Percentiles rank a stretch among this genome's conserved stretches.
Evolutionary conservation across 1,284 basidiomycete species (phyloP).

Genomic region (Austroboletus niveus): DNA sequence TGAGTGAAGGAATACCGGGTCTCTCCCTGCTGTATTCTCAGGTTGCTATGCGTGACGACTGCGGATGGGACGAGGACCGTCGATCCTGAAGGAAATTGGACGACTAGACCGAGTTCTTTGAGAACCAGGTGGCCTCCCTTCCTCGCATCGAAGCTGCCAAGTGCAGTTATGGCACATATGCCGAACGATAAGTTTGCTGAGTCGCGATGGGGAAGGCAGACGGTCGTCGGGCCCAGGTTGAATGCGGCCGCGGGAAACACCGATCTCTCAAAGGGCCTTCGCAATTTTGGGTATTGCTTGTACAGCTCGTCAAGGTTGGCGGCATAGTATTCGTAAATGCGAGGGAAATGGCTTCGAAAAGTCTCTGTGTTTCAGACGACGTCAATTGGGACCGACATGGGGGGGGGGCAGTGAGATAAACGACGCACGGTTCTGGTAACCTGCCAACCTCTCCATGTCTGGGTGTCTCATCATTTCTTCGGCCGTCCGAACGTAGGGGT

Average conservation of each 20-base stretch:
- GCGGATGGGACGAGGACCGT: conserved; percentile 7
- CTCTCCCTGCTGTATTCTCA: background rate
- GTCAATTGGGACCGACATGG: no score
- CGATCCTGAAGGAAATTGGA: conserved; percentile 16
- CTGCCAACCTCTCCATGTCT: no score
- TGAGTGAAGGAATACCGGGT: conserved; percentile 14
- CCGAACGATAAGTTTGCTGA: conserved; percentile 9
- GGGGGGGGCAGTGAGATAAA: no score
- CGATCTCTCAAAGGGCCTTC: no score
- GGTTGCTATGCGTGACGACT: conserved; percentile 3
- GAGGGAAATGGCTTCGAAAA: no score
- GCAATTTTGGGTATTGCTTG: no score
- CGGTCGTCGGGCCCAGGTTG: conserved; percentile 2
- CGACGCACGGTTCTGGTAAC: no score
- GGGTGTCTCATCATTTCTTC: no score
- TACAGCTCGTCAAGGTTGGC: no score
- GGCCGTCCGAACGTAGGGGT: no score
- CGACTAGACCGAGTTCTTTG: conserved; percentile 1
- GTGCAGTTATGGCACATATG: conserved; percentile 10
- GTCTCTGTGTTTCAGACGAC: no score
- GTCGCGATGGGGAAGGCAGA: conserved; percentile 3
- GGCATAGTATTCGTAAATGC: no score
- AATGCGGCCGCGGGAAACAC: background rate
- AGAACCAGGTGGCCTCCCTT: conserved; percentile 10
- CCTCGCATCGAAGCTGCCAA: conserved; percentile 2